Evolutionary conservation across 2,329 filamentous ascomycete genomes (phyloP).

Genomic region (Alternaria atra): DNA sequence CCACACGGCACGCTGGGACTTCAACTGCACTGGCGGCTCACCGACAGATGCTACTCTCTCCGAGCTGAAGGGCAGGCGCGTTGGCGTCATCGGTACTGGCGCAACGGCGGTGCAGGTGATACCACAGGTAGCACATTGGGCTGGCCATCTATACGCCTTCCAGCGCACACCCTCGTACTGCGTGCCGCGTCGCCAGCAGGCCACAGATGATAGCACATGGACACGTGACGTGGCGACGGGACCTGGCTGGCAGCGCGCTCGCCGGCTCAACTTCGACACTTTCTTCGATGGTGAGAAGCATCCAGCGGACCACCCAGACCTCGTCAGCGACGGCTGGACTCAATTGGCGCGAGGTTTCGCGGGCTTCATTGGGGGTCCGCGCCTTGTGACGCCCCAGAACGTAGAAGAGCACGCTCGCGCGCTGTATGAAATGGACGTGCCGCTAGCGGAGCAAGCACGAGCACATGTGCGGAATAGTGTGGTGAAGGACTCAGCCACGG

Average conservation of each 20-base stretch:
- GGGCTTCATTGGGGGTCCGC: conserved; percentile 26
- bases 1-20: conserved; percentile 58
- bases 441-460: conserved; percentile 7
- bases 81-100: conserved; percentile 57
- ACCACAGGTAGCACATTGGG: conserved; percentile 51
- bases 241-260: conserved; percentile 60
- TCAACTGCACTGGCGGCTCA: conserved; percentile 53
- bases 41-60: conserved; percentile 33
- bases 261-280: conserved; percentile 54
- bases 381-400: conserved; percentile 11
- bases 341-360: conserved; percentile 18
- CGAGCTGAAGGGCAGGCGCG: conserved; percentile 40
- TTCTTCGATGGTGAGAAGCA: conserved; percentile 31
- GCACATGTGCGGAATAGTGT: not conserved
- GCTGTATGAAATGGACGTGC: conserved; percentile 7
- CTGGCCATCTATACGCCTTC: conserved; percentile 52
- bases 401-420: conserved; percentile 1
- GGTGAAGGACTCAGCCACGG: conserved; percentile 61
- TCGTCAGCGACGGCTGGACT: conserved; percentile 62
- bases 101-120: conserved; percentile 55
- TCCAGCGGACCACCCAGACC: conserved; percentile 47
- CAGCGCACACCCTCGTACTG: conserved; percentile 56
- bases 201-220: conserved; percentile 57
- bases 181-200: conserved; percentile 44
- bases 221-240: conserved; percentile 38